These are phyloP conservation scores for Ilex aquifolium DNA, from an alignment of 257 asterid genomes.

Conservation along the genomic window DNA sequence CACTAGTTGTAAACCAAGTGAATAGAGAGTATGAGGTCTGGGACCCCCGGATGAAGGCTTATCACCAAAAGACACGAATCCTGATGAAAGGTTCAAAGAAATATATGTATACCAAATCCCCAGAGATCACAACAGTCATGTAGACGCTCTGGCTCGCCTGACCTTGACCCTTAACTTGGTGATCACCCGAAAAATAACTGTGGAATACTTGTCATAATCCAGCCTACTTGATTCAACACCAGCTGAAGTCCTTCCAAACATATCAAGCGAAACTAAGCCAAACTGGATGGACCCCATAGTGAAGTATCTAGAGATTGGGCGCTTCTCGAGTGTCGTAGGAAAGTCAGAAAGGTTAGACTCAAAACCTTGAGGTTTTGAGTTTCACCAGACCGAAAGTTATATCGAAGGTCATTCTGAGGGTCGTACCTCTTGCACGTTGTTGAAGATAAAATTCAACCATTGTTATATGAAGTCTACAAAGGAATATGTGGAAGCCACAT, in stretches of 20 bases:
- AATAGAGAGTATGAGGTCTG: neutral
- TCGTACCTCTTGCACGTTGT: neutral
- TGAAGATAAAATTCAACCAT: too few relatives aligned
- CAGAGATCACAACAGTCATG: too few relatives aligned
- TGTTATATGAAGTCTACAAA: neutral
- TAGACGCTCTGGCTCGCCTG: too few relatives aligned
- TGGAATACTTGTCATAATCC: neutral
- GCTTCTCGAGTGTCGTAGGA: neutral
- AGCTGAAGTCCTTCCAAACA: too few relatives aligned
- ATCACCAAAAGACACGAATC: too few relatives aligned
- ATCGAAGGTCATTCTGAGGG: neutral
- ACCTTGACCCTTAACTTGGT: too few relatives aligned
- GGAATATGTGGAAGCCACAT: neutral
- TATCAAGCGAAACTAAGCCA: too few relatives aligned
- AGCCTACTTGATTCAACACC: too few relatives aligned
- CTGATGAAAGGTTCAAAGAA: neutral
- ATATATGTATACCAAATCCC: too few relatives aligned
- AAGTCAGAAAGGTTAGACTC: neutral
- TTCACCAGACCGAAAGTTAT: too few relatives aligned
- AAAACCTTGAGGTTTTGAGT: neutral
- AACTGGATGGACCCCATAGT: neutral
- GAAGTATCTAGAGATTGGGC: neutral
- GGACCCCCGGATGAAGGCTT: neutral
- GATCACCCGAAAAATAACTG: too few relatives aligned
- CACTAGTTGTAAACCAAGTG: neutral